Conservation (phyloP, 78 protist genomes). For the Tieghemostelium lacteum region DNA sequence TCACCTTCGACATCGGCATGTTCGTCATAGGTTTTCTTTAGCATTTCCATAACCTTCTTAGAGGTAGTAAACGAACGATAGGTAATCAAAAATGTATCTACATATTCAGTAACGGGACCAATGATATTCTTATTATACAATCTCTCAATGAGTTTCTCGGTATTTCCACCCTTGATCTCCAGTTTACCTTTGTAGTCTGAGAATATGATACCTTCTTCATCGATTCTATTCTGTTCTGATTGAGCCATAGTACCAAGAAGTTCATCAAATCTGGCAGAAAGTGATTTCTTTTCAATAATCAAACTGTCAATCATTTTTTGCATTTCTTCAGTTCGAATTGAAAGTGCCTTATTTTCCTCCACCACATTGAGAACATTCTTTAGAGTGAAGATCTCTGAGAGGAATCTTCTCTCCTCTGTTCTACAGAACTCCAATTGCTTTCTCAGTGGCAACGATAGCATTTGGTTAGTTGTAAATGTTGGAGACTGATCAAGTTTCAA, state of each 20-base stretch:
- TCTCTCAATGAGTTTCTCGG: constrained; percentile 71
- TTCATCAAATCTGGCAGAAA: constrained; percentile 5
- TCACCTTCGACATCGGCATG: constrained; percentile 1
- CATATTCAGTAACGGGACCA: constrained; percentile 51
- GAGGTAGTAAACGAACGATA: constrained; percentile 80
- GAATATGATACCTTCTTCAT: constrained; percentile 51
- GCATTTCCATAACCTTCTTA: constrained; percentile 50
- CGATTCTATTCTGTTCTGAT: neutral
- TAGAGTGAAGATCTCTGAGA: constrained; percentile 53
- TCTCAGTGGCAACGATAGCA: neutral
- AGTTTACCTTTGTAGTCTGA: constrained; percentile 36
- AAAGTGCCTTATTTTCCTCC: constrained; percentile 46
- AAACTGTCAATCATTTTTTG: constrained; percentile 49
- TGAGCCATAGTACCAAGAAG: neutral
- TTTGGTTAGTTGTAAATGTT: constrained; percentile 12
- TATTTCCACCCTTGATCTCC: constrained; percentile 79
- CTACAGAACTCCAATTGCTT: constrained; percentile 28
- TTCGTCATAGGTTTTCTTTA: constrained; percentile 64
- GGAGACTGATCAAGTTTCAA: constrained; percentile 10
- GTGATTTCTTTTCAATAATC: constrained; percentile 29
- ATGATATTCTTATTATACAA: constrained; percentile 40
- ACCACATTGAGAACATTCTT: constrained; percentile 49
- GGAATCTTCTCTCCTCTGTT: constrained; percentile 42
- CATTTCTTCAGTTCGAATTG: constrained; percentile 54
- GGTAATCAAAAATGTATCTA: constrained; percentile 80